Percentiles rank a stretch among this genome's conserved stretches.
Conservation (phyloP, 371 early-diverging fungal genomes). For the Coemansia sp. region DNA sequence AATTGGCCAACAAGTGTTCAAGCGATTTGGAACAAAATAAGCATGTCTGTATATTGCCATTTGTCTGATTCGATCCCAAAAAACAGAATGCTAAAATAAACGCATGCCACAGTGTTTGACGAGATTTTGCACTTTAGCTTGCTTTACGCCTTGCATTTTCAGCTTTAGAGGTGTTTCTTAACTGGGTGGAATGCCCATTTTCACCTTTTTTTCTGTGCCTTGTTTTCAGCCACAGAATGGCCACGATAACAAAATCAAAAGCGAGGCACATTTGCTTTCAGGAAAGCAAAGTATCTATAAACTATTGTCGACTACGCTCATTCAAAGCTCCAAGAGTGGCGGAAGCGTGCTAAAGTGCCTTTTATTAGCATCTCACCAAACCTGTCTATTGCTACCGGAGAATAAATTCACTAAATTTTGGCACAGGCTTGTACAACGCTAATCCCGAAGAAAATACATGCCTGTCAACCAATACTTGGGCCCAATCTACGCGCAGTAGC, state of each 20-base stretch:
- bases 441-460: not conserved
- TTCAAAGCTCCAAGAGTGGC: not conserved
- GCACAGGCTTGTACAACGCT: not conserved
- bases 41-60: not conserved
- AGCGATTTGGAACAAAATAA: not conserved
- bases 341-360: not conserved
- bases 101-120: not conserved
- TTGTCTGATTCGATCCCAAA: not conserved
- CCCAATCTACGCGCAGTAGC: no score
- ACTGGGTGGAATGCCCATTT: constrained; percentile 1
- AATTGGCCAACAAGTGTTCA: not conserved
- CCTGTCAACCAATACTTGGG: no score
- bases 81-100: not conserved
- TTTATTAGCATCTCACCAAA: not conserved
- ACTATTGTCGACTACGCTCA: not conserved
- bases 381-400: not conserved
- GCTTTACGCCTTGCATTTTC: not conserved
- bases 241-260: not conserved
- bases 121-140: not conserved
- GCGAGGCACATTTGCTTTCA: not conserved
- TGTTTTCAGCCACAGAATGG: not conserved
- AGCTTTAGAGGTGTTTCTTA: not conserved
- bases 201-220: constrained; percentile 1
- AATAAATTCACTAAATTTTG: not conserved
- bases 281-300: not conserved